A percentile compares a stretch with the other conserved stretches of the same genome.
phyloP scores from a whole-genome alignment of 1,284 basidiomycete species.

The Cutaneotrichosporon cavernicola region DNA sequence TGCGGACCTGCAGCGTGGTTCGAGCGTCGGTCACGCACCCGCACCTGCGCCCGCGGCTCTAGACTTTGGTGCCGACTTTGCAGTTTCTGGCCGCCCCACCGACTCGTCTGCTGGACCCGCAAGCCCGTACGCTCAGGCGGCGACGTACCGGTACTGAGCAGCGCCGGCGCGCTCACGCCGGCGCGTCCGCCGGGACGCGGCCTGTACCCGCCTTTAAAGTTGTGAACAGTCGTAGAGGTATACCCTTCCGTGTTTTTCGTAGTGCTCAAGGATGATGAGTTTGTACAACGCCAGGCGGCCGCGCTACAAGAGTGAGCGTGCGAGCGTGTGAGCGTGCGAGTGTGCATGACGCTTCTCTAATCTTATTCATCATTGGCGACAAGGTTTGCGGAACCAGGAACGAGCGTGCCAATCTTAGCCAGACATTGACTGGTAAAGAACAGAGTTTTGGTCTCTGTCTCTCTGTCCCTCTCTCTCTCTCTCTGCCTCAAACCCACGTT shows the following conservation, averaged over 20 bases:
- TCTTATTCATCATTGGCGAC: too few species aligned
- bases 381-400: too few species aligned
- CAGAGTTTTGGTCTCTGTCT: too few species aligned
- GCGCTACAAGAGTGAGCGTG: too few species aligned
- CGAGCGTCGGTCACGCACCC: slow-evolving; percentile 15
- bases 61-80: slow-evolving; percentile 19
- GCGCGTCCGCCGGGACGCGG: neutral
- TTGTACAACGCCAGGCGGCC: neutral
- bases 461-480: too few species aligned
- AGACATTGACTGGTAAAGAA: too few species aligned
- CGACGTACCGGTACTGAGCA: slow-evolving; percentile 37
- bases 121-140: slow-evolving; percentile 45
- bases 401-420: too few species aligned
- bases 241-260: slow-evolving; percentile 3
- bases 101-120: slow-evolving; percentile 25
- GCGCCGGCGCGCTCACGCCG: slow-evolving; percentile 3
- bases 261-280: slow-evolving; percentile 2
- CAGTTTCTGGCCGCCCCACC: slow-evolving; percentile 40
- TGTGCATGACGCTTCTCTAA: too few species aligned
- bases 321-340: too few species aligned
- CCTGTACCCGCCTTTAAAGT: neutral
- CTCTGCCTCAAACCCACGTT: too few species aligned
- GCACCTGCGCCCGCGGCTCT: slow-evolving; percentile 19
- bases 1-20: slow-evolving; percentile 44
- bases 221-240: slow-evolving; percentile 2